Base-by-base conservation (phyloP, 2,329 filamentous ascomycete species). In the Phialocephala sp. region DNA sequence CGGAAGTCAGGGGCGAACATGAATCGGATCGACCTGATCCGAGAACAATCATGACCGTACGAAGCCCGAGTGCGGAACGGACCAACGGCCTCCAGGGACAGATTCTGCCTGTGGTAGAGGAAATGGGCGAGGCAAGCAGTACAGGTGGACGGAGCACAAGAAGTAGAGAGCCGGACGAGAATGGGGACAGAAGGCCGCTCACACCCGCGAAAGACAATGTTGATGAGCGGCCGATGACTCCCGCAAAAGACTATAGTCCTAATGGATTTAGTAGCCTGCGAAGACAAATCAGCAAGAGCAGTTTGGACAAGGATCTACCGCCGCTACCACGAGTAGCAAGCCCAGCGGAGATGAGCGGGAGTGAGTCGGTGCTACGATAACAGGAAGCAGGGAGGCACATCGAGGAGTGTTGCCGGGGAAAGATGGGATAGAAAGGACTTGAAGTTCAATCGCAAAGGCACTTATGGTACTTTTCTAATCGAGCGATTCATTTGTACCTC, bases 81-180 rank as follows among this genome's bases (percentile, higher is more conserved):
- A 74, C 76, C 76, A 74, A 84, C 79, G 82, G 84, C 15, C 78
- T 82, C 14, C 75, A 85, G 79, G 82, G 84, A n/a, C 80, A 83
- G 18, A 88, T 84, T 1, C 80, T 98, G 1, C 94, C 94, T 0
- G 89, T 97, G 11, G 93, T 98, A 8, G 92, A 97, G 71, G 94
- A 98, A 79, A 90, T 88, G n/a, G 91, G 88, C 5, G 94, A 97
- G 77, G 89, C 84, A 11, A 86, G 84, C 8, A 92, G 90, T 66
- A 84, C 88, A 27, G 87, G 88, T 1, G 86, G 84, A 36, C 84
- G 84, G 62, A 87, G 85, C 66, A 79, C 75, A 18, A 84, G 84
- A 50, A 86, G 84, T 66, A 75, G 71, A 60, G 66, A 73, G 36
- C 70, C 75, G 47, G 59, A 80, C 75, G 58, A 79, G 74, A 54